Conservation (phyloP, 192 early-diverging fungal genomes). For the Coemansia sp. region DNA sequence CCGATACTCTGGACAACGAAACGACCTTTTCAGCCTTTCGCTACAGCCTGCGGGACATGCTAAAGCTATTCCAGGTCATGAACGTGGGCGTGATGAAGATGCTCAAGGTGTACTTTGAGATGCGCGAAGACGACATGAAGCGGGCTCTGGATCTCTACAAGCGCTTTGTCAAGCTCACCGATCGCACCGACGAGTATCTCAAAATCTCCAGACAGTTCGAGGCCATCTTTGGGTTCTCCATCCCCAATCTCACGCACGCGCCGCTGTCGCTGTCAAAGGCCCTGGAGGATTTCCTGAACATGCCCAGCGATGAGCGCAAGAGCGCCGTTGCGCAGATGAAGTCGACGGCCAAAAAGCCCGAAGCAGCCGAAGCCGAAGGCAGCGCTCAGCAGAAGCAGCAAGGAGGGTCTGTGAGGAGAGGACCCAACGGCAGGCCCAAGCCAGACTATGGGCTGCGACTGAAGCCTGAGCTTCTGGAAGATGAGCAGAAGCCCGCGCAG, state of each 20-base stretch:
- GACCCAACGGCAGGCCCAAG: conserved; percentile 11
- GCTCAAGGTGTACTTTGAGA: conserved; percentile 57
- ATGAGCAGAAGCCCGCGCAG: background rate
- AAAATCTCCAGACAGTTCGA: conserved; percentile 51
- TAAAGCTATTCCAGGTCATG: conserved; percentile 59
- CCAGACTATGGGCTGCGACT: conserved; percentile 45
- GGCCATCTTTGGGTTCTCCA: conserved; percentile 49
- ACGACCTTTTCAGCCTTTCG: conserved; percentile 53
- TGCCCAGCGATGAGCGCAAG: conserved; percentile 37
- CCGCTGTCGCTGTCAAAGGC: conserved; percentile 53
- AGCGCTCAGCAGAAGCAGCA: background rate
- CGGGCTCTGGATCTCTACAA: conserved; percentile 55
- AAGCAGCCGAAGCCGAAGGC: background rate
- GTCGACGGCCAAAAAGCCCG: background rate
- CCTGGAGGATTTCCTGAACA: conserved; percentile 52
- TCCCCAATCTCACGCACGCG: conserved; percentile 52
- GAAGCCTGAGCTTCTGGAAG: conserved; percentile 42
- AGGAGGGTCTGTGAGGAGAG: conserved; percentile 19
- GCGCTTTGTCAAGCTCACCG: conserved; percentile 55
- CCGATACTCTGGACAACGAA: conserved; percentile 54
- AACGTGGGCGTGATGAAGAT: conserved; percentile 58
- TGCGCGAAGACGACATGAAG: conserved; percentile 51
- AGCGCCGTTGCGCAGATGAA: conserved; percentile 19
- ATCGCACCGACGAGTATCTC: conserved; percentile 51
- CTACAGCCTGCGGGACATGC: conserved; percentile 52